These are phyloP conservation scores for Peronospora belbahrii DNA, from an alignment of 352 stramenopile genomes.

Conservation along the genomic window DNA sequence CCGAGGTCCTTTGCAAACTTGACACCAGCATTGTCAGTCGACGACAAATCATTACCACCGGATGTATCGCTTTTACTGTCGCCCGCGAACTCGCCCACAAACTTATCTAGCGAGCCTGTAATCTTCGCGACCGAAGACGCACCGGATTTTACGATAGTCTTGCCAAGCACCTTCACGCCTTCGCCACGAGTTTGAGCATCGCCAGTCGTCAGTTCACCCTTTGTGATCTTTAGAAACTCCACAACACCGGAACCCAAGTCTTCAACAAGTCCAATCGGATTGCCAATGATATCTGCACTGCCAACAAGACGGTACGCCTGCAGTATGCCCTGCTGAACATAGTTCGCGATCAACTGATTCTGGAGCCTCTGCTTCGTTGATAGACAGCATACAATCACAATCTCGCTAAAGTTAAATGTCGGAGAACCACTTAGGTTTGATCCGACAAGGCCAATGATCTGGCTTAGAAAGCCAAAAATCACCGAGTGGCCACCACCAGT, in stretches of 20 bases:
- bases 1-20: conserved; percentile 84
- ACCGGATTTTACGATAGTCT: conserved; percentile 76
- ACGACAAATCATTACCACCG: conserved; percentile 21
- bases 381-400: conserved; percentile 79
- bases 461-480: conserved; percentile 72
- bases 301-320: conserved; percentile 79
- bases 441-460: conserved; percentile 74
- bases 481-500: conserved; percentile 54
- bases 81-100: conserved; percentile 74
- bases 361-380: conserved; percentile 72
- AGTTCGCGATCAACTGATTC: conserved; percentile 77
- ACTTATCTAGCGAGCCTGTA: conserved; percentile 78
- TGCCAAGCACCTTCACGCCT: conserved; percentile 79
- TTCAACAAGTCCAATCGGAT: conserved; percentile 82
- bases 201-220: conserved; percentile 73
- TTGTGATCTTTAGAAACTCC: conserved; percentile 86
- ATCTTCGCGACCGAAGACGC: conserved; percentile 76
- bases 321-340: conserved; percentile 72
- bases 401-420: conserved; percentile 78
- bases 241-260: conserved; percentile 81
- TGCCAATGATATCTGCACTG: conserved; percentile 81
- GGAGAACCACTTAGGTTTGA: conserved; percentile 83
- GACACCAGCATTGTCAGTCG: conserved; percentile 49
- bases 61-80: conserved; percentile 26
- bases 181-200: conserved; percentile 78